phyloP scores from a whole-genome alignment of 1,284 basidiomycete species.

The Ceratobasidium sp. region DNA sequence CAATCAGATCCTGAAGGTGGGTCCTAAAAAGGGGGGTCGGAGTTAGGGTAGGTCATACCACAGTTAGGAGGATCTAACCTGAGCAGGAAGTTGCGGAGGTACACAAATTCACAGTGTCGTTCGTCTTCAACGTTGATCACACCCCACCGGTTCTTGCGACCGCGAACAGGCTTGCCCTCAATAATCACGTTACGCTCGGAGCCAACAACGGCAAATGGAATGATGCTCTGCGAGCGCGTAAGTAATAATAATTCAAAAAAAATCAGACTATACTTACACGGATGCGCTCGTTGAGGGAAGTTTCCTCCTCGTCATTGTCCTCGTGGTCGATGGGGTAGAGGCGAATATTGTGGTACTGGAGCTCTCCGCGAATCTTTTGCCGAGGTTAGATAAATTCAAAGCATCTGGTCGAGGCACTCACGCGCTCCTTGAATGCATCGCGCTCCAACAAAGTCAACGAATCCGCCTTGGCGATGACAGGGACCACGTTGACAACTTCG shows the following conservation, averaged over 20 bases:
- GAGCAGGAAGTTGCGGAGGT: conserved; percentile 95
- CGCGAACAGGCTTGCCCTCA: conserved; percentile 93
- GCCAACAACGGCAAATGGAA: conserved; percentile 97
- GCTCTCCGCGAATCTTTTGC: conserved; percentile 85
- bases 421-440: conserved; percentile 91
- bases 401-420: conserved; percentile 47
- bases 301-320: conserved; percentile 89
- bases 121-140: conserved; percentile 98
- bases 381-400: neutral
- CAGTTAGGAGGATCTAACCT: conserved; percentile 58
- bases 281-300: conserved; percentile 90
- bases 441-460: conserved; percentile 93
- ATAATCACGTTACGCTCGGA: conserved; percentile 94
- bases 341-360: conserved; percentile 92
- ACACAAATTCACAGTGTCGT: conserved; percentile 97
- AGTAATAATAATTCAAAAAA: neutral
- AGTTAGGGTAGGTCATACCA: conserved; percentile 15
- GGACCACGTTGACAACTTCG: conserved; percentile 98
- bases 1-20: conserved; percentile 97
- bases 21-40: conserved; percentile 63
- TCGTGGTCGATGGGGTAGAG: conserved; percentile 98
- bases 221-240: conserved; percentile 69
- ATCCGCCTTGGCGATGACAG: conserved; percentile 98
- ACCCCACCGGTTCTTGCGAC: conserved; percentile 97
- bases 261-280: conserved; percentile 64